Evolutionary conservation across 139 green algal genomes (phyloP), one percentile per base, ranked within the genome.

Genomic region (Chlorella sp.): DNA sequence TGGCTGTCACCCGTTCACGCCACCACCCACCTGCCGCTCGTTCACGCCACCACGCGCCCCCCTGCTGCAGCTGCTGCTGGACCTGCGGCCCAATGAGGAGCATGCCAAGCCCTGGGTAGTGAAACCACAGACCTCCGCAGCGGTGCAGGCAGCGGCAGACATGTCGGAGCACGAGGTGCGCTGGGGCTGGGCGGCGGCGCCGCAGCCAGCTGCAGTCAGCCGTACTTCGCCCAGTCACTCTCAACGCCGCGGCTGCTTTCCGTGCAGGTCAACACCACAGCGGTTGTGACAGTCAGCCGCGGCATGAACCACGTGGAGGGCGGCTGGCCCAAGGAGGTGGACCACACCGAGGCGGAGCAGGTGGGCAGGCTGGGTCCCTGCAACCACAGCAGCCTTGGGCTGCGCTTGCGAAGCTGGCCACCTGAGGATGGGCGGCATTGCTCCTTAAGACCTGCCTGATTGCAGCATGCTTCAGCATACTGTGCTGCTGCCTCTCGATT

Each of bases 261-360:
- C 25, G 0, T 80, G 26, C 83, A 97, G 74, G 95, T 88, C 39
- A 98, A 98, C 91, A 98, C 96, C 44, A 87, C 89, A 4, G 92
- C 92, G 4, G 91, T 97, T 0, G 90, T 94, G 32, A 93, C 92
- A 23, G 86, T 88, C 12, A 94, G 90, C 78, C 94, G 95, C 57
- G 94, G 90, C 28, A 96, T 99, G 89, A 90, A 85, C 62, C 96
- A 98, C 84, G 89, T 92, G 11, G 95, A 99, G 84, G 96, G 96
- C 18, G 96, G 96, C 16, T 99, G 97, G 97, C 96, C 95, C 36
- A 97, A 97, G 85, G 97, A 99, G 44, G 89, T 99, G 21, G 96
- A 99, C 87, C 93, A 88, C 78, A 94, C 89, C 28, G 96, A 98
- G 81, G 91, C 92, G 18, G 95, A 98, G 88, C 94, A 98, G 25